Evolutionary conservation across 495 filamentous ascomycete species (phyloP).

Genomic region (Aspergillus egyptiacus): DNA sequence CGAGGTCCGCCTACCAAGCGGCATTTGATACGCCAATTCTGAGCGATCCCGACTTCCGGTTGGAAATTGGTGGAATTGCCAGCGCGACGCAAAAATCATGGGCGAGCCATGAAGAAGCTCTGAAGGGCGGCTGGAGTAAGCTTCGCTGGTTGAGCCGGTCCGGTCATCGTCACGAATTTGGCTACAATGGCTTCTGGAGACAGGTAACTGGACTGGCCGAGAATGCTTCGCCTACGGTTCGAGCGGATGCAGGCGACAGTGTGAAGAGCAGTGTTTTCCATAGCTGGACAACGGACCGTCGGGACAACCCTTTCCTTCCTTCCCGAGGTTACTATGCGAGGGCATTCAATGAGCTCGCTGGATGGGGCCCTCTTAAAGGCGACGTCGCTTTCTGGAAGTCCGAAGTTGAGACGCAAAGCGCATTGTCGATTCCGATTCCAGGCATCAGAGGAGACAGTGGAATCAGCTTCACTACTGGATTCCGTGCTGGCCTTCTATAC

Average conservation of each 20-base stretch:
- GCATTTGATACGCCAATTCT: slow-evolving; percentile 74
- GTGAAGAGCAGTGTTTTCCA: slow-evolving; percentile 83
- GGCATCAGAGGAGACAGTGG: slow-evolving; percentile 63
- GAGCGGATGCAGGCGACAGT: slow-evolving; percentile 81
- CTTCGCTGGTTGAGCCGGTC: slow-evolving; percentile 60
- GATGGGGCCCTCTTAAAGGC: slow-evolving; percentile 74
- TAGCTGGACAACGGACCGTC: slow-evolving; percentile 69
- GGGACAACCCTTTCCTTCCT: slow-evolving; percentile 79
- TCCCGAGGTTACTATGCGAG: slow-evolving; percentile 72
- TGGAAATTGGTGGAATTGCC: slow-evolving; percentile 68
- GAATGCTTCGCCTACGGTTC: slow-evolving; percentile 71
- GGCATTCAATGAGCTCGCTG: slow-evolving; percentile 73
- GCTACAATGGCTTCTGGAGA: slow-evolving; percentile 78
- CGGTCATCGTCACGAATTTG: slow-evolving; percentile 64
- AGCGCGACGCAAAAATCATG: slow-evolving; percentile 80
- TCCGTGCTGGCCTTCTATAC: slow-evolving; percentile 59
- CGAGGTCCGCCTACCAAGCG: slow-evolving; percentile 80
- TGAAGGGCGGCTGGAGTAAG: slow-evolving; percentile 74
- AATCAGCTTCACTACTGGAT: slow-evolving; percentile 60
- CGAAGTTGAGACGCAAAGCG: slow-evolving; percentile 73
- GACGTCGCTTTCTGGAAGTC: slow-evolving; percentile 88
- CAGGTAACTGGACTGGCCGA: slow-evolving; percentile 72
- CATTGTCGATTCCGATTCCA: slow-evolving; percentile 64
- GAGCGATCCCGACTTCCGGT: slow-evolving; percentile 71
- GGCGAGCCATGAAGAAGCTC: slow-evolving; percentile 86